A percentile compares a stretch with the other conserved stretches of the same genome.
Evolutionary conservation across 1,139 yeast species (phyloP).

Genomic region (Nadsonia commutata): DNA sequence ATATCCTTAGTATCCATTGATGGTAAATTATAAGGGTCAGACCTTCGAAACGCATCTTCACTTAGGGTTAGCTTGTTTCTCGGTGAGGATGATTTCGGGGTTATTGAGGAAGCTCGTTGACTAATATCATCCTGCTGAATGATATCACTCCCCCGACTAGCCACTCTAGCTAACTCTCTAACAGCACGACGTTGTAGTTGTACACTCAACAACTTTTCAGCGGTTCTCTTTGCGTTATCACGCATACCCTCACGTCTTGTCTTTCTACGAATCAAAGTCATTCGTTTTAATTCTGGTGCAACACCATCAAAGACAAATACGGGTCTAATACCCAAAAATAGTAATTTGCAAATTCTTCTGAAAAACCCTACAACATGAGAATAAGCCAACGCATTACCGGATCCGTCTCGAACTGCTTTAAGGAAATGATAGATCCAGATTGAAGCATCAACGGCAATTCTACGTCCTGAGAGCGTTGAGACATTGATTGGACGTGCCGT

Average conservation of each 20-base stretch:
- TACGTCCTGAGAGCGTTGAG: slow-evolving; percentile 62
- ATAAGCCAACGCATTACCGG: slow-evolving; percentile 63
- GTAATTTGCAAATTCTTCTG: slow-evolving; percentile 76
- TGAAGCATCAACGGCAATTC: slow-evolving; percentile 91
- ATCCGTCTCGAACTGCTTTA: slow-evolving; percentile 81
- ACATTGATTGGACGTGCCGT: slow-evolving; percentile 81
- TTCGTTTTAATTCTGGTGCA: slow-evolving; percentile 71
- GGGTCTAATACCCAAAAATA: slow-evolving; percentile 81
- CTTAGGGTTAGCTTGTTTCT: slow-evolving; percentile 2
- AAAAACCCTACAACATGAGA: slow-evolving; percentile 92
- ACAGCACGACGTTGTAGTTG: slow-evolving; percentile 54
- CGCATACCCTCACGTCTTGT: slow-evolving; percentile 63
- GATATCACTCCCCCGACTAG: not conserved
- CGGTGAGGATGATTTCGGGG: not conserved
- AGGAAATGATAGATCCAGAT: slow-evolving; percentile 97
- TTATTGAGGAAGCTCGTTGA: not conserved
- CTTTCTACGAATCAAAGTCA: slow-evolving; percentile 56
- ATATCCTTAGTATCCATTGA: slow-evolving; percentile 33
- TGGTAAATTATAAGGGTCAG: slow-evolving; percentile 54
- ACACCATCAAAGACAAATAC: slow-evolving; percentile 97
- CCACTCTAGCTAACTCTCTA: slow-evolving; percentile 10
- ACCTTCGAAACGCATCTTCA: slow-evolving; percentile 1
- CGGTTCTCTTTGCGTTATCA: slow-evolving; percentile 59
- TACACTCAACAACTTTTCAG: slow-evolving; percentile 64
- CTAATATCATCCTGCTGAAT: not conserved